Evolutionary conservation across 805 yeast species (phyloP).

Genomic region (Candida fluviatilis): DNA sequence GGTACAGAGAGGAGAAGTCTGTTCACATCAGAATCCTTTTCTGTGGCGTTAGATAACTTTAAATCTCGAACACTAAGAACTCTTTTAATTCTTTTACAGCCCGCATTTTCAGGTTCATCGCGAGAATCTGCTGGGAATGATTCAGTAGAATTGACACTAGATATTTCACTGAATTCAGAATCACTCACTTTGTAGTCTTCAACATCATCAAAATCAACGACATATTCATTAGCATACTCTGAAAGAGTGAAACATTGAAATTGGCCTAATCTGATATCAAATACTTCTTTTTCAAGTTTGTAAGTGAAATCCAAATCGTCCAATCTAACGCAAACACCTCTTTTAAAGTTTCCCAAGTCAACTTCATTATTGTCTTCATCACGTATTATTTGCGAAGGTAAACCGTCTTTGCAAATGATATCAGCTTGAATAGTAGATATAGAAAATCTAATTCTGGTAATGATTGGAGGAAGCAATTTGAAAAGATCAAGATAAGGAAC

Average conservation of each 20-base stretch:
- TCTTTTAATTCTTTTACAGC: constrained; percentile 24
- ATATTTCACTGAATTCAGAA: constrained; percentile 26
- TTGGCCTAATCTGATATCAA: constrained; percentile 16
- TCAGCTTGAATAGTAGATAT: constrained; percentile 26
- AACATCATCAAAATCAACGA: constrained; percentile 28
- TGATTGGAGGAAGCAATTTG: constrained; percentile 23
- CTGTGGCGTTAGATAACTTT: constrained; percentile 17
- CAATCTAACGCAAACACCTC: constrained; percentile 33
- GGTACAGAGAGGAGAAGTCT: constrained; percentile 27
- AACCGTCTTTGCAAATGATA: constrained; percentile 36
- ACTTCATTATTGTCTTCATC: constrained; percentile 22
- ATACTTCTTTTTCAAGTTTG: constrained; percentile 17
- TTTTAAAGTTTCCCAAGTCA: constrained; percentile 31
- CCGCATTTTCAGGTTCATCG: constrained; percentile 11
- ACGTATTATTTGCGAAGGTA: constrained; percentile 28
- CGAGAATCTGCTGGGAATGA: constrained; percentile 13
- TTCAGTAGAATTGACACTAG: constrained; percentile 26
- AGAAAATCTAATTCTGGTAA: constrained; percentile 24
- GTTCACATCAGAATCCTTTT: constrained; percentile 19
- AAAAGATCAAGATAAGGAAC: constrained; percentile 22
- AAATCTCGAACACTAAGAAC: constrained; percentile 28
- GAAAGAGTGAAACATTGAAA: constrained; percentile 34
- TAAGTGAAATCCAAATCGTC: constrained; percentile 18
- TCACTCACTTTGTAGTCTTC: constrained; percentile 14
- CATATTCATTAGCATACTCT: constrained; percentile 33